These are phyloP conservation scores for Acacia concinna DNA, from an alignment of 331 rosid genomes.

Conservation along the genomic window DNA sequence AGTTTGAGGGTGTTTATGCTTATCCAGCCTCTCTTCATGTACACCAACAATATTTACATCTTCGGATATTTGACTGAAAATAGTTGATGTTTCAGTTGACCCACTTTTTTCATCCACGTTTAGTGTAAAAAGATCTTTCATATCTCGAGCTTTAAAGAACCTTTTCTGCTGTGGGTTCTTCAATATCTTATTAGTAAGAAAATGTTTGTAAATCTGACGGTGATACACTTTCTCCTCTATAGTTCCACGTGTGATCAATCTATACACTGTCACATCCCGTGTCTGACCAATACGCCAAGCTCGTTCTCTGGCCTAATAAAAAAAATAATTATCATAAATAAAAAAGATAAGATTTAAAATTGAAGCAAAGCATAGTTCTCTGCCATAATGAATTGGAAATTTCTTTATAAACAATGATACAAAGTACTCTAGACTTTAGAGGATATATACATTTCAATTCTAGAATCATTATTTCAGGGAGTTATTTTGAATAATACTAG, in stretches of 20 bases:
- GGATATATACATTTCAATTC: conserved; percentile 1
- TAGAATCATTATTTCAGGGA: not conserved
- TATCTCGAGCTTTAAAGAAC: conserved; percentile 94
- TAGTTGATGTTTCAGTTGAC: conserved; percentile 81
- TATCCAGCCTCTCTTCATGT: conserved; percentile 51
- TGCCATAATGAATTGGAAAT: conserved; percentile 26
- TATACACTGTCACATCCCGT: conserved; percentile 86
- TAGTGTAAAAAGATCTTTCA: conserved; percentile 88
- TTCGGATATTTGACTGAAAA: conserved; percentile 78
- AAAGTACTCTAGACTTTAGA: not conserved
- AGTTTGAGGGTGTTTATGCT: conserved; percentile 31
- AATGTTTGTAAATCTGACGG: conserved; percentile 96
- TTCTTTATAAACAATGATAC: conserved; percentile 21
- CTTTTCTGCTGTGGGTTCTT: conserved; percentile 97
- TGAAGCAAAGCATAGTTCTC: conserved; percentile 26
- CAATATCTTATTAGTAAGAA: conserved; percentile 87
- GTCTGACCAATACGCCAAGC: conserved; percentile 99
- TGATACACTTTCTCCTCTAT: conserved; percentile 97
- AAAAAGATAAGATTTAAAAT: conserved; percentile 15
- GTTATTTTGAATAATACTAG: not conserved
- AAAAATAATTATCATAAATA: conserved; percentile 25
- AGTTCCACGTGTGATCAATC: conserved; percentile 93
- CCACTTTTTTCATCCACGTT: conserved; percentile 68
- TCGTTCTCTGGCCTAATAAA: conserved; percentile 88
- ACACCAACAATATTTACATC: conserved; percentile 58